Conservation (phyloP, 768 basidiomycete genomes). For the Aureoboletus auriporus region DNA sequence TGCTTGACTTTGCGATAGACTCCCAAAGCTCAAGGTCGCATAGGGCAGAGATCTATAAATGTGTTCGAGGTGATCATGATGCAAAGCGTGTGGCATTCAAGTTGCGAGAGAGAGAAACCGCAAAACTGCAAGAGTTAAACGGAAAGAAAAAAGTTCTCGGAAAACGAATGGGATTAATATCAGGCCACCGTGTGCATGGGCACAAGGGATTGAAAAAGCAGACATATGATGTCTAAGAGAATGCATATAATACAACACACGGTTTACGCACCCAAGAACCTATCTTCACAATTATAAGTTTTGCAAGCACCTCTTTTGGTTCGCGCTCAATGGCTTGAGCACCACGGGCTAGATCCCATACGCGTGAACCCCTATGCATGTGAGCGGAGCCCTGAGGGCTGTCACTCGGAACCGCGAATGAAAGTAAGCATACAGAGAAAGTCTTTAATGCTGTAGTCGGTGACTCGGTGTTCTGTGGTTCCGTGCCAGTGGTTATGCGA, state of each 20-base stretch:
- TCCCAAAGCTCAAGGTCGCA: too few species aligned
- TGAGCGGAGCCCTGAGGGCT: slow-evolving; percentile 20
- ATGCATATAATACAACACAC: not conserved
- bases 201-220: slow-evolving; percentile 1
- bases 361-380: slow-evolving; percentile 46
- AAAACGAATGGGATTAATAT: not conserved
- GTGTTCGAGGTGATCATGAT: not conserved
- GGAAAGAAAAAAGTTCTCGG: not conserved
- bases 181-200: too few species aligned
- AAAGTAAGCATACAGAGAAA: slow-evolving; percentile 28
- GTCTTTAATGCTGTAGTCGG: slow-evolving; percentile 1
- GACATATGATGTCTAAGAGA: not conserved
- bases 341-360: too few species aligned
- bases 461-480: slow-evolving; percentile 6
- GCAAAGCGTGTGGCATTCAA: too few species aligned
- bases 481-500: slow-evolving; percentile 2
- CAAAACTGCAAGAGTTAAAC: not conserved
- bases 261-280: slow-evolving; percentile 50
- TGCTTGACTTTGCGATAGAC: too few species aligned
- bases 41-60: not conserved
- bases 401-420: slow-evolving; percentile 50
- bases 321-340: slow-evolving; percentile 84
- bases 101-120: not conserved
- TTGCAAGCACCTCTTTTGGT: slow-evolving; percentile 81
- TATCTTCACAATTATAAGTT: slow-evolving; percentile 65